These are phyloP conservation scores for Cladosporium velox DNA, from an alignment of 2,329 filamentous ascomycete species.

Conservation along the genomic window DNA sequence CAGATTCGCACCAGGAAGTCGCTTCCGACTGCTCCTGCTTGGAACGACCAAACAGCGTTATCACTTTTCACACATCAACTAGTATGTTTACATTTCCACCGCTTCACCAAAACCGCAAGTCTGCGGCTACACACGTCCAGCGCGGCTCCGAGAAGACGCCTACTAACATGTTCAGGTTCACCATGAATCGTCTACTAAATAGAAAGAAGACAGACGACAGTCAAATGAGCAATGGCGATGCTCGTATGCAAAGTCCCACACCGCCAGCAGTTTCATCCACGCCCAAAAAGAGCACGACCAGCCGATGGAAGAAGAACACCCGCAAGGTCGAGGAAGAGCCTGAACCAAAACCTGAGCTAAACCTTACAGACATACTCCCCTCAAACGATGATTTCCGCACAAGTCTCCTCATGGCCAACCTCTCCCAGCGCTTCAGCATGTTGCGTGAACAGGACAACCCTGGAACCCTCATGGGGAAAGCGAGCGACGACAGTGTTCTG, in stretches of 20 bases:
- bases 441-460: slow-evolving; percentile 92
- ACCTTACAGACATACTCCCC: slow-evolving; percentile 74
- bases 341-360: slow-evolving; percentile 65
- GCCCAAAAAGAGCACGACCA: slow-evolving; percentile 36
- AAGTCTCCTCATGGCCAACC: slow-evolving; percentile 90
- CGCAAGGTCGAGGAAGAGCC: slow-evolving; percentile 51
- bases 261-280: slow-evolving; percentile 27
- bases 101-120: not conserved
- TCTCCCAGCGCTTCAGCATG: slow-evolving; percentile 97
- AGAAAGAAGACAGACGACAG: slow-evolving; percentile 21
- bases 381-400: slow-evolving; percentile 89
- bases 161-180: slow-evolving; percentile 20
- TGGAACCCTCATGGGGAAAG: slow-evolving; percentile 84
- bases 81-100: slow-evolving; percentile 12
- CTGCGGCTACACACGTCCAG: not conserved
- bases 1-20: not conserved
- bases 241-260: slow-evolving; percentile 2
- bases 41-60: not conserved
- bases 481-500: slow-evolving; percentile 90
- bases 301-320: slow-evolving; percentile 45
- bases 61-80: slow-evolving; percentile 9
- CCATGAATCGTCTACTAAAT: slow-evolving; percentile 22
- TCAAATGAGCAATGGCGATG: slow-evolving; percentile 4
- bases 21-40: not conserved
- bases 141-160: not conserved